Evolutionary conservation across 2,329 filamentous ascomycete genomes (phyloP).

Genomic region (Diplodia mutila): DNA sequence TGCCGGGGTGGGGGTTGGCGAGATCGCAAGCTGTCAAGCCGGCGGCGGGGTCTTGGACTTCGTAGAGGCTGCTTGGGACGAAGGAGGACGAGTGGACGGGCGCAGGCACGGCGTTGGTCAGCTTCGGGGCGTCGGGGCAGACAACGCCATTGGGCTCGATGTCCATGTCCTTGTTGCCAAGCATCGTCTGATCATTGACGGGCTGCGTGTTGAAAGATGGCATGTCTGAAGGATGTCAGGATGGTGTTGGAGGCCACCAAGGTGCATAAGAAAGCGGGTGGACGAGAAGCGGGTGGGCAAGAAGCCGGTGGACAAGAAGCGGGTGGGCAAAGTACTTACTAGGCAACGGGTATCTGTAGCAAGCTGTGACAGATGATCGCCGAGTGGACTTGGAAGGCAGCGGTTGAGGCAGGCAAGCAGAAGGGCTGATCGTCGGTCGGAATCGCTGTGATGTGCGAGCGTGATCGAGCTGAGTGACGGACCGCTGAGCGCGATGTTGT

Average conservation of each 20-base stretch:
- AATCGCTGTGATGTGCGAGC: no score
- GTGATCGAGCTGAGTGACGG: no score
- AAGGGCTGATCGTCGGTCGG: no score
- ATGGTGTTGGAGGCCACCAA: no score
- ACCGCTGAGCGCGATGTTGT: no score
- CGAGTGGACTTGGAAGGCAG: no score
- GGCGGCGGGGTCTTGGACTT: neutral
- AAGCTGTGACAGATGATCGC: no score
- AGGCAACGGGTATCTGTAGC: no score
- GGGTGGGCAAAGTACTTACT: no score
- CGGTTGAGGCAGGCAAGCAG: no score
- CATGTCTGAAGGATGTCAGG: neutral
- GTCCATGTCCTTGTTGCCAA: neutral
- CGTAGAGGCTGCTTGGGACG: no score
- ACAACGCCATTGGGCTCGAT: neutral
- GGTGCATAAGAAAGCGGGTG: neutral
- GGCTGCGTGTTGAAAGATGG: neutral
- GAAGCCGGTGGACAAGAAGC: neutral
- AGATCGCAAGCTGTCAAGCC: neutral
- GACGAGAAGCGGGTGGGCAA: neutral
- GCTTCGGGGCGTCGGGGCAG: neutral
- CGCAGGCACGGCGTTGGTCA: neutral
- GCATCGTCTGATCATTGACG: neutral
- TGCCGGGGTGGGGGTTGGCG: neutral
- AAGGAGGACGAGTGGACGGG: no score